Evolutionary conservation across 148 eudicot genomes (phyloP).

Genomic region (Simmondsia chinensis): DNA sequence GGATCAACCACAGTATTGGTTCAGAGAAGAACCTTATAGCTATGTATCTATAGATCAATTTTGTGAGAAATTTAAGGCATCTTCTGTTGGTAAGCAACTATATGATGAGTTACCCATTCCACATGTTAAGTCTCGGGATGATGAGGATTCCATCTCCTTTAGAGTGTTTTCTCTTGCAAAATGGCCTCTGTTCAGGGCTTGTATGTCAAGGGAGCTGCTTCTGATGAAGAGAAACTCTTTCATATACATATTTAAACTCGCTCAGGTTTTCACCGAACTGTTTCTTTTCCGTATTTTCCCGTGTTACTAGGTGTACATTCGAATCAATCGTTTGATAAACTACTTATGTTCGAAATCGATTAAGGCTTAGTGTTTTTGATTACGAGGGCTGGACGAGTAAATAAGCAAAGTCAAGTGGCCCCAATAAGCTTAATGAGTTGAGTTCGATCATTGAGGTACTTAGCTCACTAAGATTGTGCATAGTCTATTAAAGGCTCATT

Average conservation of each 20-base stretch:
- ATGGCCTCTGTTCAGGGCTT: conserved; percentile 58
- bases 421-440: too few species aligned
- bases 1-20: conserved; percentile 78
- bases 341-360: too few species aligned
- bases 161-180: conserved; percentile 38
- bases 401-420: too few species aligned
- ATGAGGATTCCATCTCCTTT: conserved; percentile 37
- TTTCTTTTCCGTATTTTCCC: background rate
- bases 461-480: too few species aligned
- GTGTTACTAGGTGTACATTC: too few species aligned
- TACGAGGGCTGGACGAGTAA: too few species aligned
- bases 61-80: conserved; percentile 38
- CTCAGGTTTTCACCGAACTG: conserved; percentile 32
- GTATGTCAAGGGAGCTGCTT: conserved; percentile 67
- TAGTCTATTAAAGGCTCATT: too few species aligned
- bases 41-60: conserved; percentile 45
- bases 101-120: conserved; percentile 35
- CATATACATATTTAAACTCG: conserved; percentile 49
- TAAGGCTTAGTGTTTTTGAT: too few species aligned
- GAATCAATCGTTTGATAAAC: background rate
- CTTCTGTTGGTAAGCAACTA: conserved; percentile 31
- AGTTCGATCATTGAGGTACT: too few species aligned
- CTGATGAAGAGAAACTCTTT: conserved; percentile 71
- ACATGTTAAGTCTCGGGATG: conserved; percentile 31
- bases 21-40: conserved; percentile 17